Percentiles rank a stretch among this genome's conserved stretches.
These are phyloP conservation scores for Thymus quinquecostatus DNA, from an alignment of 257 asterid genomes.

Conservation along the genomic window DNA sequence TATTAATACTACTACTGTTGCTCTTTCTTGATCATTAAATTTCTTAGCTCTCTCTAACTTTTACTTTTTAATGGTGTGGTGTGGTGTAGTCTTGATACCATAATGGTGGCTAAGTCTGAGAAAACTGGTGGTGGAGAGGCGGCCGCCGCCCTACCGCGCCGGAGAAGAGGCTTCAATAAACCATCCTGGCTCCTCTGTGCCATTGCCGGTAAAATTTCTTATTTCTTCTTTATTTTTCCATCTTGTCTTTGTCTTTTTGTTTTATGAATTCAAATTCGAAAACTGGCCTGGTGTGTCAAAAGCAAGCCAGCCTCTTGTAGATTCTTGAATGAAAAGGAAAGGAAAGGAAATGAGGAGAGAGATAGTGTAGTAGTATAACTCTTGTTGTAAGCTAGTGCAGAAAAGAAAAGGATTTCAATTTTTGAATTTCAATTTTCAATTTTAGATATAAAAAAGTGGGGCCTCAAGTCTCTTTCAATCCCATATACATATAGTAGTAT, in stretches of 20 bases:
- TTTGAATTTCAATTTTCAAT: constrained; percentile 28
- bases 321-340: constrained; percentile 2
- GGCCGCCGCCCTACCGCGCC: constrained; percentile 34
- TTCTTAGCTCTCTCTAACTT: background rate
- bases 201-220: constrained; percentile 64
- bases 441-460: constrained; percentile 19
- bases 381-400: background rate
- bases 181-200: constrained; percentile 96
- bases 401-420: constrained; percentile 17
- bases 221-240: background rate
- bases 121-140: constrained; percentile 42
- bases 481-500: background rate
- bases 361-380: background rate
- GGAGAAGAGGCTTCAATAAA: constrained; percentile 56
- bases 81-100: constrained; percentile 25
- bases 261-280: constrained; percentile 36
- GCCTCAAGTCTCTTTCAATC: constrained; percentile 47
- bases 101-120: constrained; percentile 55
- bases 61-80: constrained; percentile 32
- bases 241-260: background rate
- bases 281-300: background rate
- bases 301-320: constrained; percentile 2
- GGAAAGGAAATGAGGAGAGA: background rate
- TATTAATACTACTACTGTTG: background rate
- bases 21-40: constrained; percentile 11